phyloP scores from a whole-genome alignment of 139 green algal genomes.

The Auxenochlorella protothecoides region DNA sequence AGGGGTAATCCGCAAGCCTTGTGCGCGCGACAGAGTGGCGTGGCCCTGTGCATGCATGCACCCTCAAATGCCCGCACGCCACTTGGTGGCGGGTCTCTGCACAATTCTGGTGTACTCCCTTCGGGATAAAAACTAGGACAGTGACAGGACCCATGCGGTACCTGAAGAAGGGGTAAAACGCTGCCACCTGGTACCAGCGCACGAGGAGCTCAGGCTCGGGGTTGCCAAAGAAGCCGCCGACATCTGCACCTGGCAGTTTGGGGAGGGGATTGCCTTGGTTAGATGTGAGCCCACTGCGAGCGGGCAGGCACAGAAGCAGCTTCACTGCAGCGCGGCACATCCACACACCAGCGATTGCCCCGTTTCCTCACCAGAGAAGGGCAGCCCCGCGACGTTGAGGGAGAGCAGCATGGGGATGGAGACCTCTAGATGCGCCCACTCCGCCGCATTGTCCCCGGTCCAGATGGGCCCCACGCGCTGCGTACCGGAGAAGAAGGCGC shows the following conservation, averaged over 20 bases:
- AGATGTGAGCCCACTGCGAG: not conserved
- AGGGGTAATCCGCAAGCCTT: too few relatives aligned
- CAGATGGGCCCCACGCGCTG: conserved; percentile 88
- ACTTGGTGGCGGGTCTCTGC: too few relatives aligned
- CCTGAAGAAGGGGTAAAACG: conserved; percentile 97
- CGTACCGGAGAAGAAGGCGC: conserved; percentile 86
- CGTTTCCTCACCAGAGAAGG: conserved; percentile 50
- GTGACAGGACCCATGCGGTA: not conserved
- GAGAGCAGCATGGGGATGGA: conserved; percentile 91
- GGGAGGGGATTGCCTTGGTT: not conserved
- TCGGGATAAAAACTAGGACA: too few relatives aligned
- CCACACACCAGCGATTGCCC: too few relatives aligned
- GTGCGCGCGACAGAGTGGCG: too few relatives aligned
- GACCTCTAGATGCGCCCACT: conserved; percentile 58
- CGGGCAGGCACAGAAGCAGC: not conserved
- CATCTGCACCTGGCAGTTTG: conserved; percentile 68
- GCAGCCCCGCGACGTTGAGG: conserved; percentile 73
- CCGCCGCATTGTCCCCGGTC: conserved; percentile 96
- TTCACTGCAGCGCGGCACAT: not conserved
- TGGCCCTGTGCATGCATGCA: too few relatives aligned
- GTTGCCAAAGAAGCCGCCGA: conserved; percentile 98
- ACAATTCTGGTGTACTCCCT: too few relatives aligned
- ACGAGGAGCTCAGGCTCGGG: conserved; percentile 86
- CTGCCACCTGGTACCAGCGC: conserved; percentile 87
- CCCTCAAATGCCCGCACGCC: too few relatives aligned